phyloP scores from a whole-genome alignment of 164 flowering plant species.

The Dillenia suffruticosa region DNA sequence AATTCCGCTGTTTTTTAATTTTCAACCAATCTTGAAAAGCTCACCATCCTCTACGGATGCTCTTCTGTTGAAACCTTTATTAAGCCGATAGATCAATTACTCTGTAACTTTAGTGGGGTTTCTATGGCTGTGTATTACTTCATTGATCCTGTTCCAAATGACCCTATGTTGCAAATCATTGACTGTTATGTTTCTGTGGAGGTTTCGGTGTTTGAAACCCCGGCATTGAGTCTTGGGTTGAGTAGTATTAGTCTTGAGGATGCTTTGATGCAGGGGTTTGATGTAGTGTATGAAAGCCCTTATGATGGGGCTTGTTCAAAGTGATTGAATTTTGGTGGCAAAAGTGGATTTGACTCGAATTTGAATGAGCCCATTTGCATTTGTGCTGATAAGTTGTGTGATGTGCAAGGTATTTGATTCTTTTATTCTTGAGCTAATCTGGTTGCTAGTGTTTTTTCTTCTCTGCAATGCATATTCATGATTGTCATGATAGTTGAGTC shows the following conservation, averaged over 20 bases:
- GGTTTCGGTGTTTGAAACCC: conserved; percentile 13
- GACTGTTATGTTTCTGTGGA: conserved; percentile 10
- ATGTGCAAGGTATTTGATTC: background rate
- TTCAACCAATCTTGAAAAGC: background rate
- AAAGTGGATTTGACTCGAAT: conserved; percentile 25
- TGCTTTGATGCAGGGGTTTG: conserved; percentile 32
- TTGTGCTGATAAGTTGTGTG: conserved; percentile 22
- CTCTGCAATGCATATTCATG: background rate
- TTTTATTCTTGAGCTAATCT: background rate
- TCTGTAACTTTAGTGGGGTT: conserved; percentile 10
- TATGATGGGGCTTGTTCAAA: conserved; percentile 13
- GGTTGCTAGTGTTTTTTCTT: background rate
- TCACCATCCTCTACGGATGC: conserved; percentile 18
- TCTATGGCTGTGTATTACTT: conserved; percentile 13
- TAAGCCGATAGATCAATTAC: conserved; percentile 8
- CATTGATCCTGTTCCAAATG: conserved; percentile 25
- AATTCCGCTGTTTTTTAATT: conserved; percentile 4
- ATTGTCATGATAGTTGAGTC: background rate
- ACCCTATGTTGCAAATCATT: conserved; percentile 14
- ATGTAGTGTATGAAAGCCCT: conserved; percentile 22
- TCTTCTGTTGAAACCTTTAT: background rate
- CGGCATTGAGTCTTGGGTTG: conserved; percentile 5
- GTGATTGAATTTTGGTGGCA: conserved; percentile 19
- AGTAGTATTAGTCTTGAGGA: conserved; percentile 15
- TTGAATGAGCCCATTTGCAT: conserved; percentile 14